A percentile compares a stretch with the other conserved stretches of the same genome.
phyloP scores from a whole-genome alignment of 2,329 filamentous ascomycete genomes.

The Tolypocladium cylindrosporum region DNA sequence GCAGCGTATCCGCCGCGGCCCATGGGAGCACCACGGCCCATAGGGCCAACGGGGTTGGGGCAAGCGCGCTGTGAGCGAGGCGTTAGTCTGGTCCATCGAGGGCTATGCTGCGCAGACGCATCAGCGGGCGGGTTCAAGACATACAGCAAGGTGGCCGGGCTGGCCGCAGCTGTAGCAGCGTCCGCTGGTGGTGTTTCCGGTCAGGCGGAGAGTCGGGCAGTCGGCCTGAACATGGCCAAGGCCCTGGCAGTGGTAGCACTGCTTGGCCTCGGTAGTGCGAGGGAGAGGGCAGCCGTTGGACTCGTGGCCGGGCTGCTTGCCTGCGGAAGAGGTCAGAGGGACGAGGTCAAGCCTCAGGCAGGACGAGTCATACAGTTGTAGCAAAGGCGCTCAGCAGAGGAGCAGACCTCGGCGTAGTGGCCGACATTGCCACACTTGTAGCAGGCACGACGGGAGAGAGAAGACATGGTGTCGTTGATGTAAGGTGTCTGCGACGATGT shows the following conservation, averaged over 20 bases:
- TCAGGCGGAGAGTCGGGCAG: constrained; percentile 91
- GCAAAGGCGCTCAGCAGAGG: constrained; percentile 94
- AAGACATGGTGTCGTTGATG: constrained; percentile 51
- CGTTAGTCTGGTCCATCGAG: not conserved
- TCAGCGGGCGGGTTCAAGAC: constrained; percentile 18
- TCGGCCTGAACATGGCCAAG: constrained; percentile 97
- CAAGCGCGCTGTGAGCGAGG: constrained; percentile 56
- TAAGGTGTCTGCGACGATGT: not conserved
- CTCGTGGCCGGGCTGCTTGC: constrained; percentile 90
- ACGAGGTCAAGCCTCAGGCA: not conserved
- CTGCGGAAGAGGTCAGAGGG: constrained; percentile 22
- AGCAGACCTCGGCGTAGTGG: constrained; percentile 84
- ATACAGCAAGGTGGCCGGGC: constrained; percentile 80
- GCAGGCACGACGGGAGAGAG: constrained; percentile 72
- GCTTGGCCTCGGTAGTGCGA: constrained; percentile 95
- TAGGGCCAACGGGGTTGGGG: constrained; percentile 58
- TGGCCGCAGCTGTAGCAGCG: constrained; percentile 97
- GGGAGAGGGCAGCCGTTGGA: constrained; percentile 96
- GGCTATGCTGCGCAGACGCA: not conserved
- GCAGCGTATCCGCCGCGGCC: constrained; percentile 59
- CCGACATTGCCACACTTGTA: constrained; percentile 78
- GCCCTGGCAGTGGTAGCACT: constrained; percentile 99
- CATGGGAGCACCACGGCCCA: constrained; percentile 57
- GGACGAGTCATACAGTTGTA: constrained; percentile 75
- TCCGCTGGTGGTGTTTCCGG: constrained; percentile 68